Evolutionary conservation across 768 basidiomycete species (phyloP), one percentile per base, ranked within the genome.

Genomic region (Leccinum subtestaceum): DNA sequence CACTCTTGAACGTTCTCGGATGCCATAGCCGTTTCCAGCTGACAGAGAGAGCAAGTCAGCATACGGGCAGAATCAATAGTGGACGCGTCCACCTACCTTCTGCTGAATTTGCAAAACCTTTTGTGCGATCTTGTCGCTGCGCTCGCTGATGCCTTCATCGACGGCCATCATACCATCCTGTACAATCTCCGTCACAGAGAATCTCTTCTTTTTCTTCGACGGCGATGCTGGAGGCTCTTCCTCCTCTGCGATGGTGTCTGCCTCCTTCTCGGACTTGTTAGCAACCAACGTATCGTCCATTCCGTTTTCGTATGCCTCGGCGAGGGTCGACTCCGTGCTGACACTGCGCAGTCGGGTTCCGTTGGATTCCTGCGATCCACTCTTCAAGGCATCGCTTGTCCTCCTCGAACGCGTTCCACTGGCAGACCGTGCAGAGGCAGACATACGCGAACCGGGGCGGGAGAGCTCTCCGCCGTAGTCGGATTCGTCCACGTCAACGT

Each of bases 101-200:
- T 90, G 86, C 75, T 96, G 93, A 59, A 97, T 95, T 72, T 89
- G 85, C 51, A 89, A 68, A 49, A 97, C 90, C 72, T 94, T 93
- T 70, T 90, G 85, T 25, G 91, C 88, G 56, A 97, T 95, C 68
- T 84, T 86, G 65, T 95, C 94, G 63, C 89, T 93, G 70, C 87
- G 87, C 68, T 87, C 81, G 63, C 84, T 89, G 71, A 95, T 92
- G 48, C 87, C 87, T 70, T 91, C 87, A 64, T 93, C 92, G 15
- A 92, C 89, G n/a, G 90, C 91, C 58, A 77, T 81, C 87, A 93
- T 92, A 23, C 86, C 87, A 68, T 91, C 89, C 63, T 89, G 89
- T 49, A 80, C 80, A 40, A 74, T 69, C 62, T 88, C 90, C 9
- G 84, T 81, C 10, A 87, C 87, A 2, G 91, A 92, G 74, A 93